Evolutionary conservation across 345 rosid genomes (phyloP).

Genomic region (Triadica sebifera): DNA sequence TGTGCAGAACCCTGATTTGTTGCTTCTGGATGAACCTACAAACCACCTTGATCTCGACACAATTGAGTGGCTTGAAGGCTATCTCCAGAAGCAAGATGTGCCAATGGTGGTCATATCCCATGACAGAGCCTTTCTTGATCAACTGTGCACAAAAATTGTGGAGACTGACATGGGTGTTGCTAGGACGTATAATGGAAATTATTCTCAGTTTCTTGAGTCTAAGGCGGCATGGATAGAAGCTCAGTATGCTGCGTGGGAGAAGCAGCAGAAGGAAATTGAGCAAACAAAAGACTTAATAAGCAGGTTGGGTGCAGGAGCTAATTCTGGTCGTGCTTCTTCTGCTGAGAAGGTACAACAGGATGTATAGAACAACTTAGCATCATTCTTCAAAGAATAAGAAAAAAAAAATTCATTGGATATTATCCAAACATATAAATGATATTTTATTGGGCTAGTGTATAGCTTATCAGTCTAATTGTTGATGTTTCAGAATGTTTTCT

Average conservation of each 20-base stretch:
- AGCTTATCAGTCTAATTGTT: too few relatives aligned
- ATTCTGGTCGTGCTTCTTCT: slow-evolving; percentile 91
- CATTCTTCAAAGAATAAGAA: too few relatives aligned
- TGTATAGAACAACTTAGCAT: background rate
- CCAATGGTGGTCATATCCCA: slow-evolving; percentile 98
- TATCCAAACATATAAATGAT: too few relatives aligned
- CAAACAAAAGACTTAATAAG: slow-evolving; percentile 67
- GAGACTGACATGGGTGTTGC: slow-evolving; percentile 97
- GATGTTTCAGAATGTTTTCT: too few relatives aligned
- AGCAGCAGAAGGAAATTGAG: slow-evolving; percentile 88
- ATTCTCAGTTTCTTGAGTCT: slow-evolving; percentile 71
- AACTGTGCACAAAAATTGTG: slow-evolving; percentile 88
- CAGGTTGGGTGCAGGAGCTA: slow-evolving; percentile 82
- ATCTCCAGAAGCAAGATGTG: slow-evolving; percentile 81
- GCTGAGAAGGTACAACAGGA: slow-evolving; percentile 76
- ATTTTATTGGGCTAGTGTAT: too few relatives aligned
- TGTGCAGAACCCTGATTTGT: slow-evolving; percentile 84
- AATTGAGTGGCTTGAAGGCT: slow-evolving; percentile 96
- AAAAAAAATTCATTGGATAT: too few relatives aligned
- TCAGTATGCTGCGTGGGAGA: slow-evolving; percentile 82
- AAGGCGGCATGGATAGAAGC: slow-evolving; percentile 78
- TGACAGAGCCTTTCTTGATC: slow-evolving; percentile 96
- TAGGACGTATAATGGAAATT: slow-evolving; percentile 77
- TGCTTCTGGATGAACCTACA: slow-evolving; percentile 93
- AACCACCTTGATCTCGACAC: slow-evolving; percentile 97